Base-by-base conservation (phyloP, 192 early-diverging fungal species). In the Podochytrium sp. region DNA sequence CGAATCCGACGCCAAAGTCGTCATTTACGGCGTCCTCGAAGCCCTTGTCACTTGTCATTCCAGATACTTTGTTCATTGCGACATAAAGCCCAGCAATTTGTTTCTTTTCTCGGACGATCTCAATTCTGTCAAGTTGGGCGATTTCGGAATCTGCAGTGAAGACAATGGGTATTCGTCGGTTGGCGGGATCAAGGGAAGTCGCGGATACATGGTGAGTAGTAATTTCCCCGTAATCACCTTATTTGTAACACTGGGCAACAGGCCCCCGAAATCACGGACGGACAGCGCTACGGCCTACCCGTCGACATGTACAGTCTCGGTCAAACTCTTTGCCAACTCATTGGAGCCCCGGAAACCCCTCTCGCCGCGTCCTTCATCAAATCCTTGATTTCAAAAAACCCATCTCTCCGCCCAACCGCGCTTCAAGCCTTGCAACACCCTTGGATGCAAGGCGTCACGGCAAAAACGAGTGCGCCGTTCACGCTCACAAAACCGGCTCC, bases 361-460 rank as follows among this genome's bases (percentile, higher is more conserved):
- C 12, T 85, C 87, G 74, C 61, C 20, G 16, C 29, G 27, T 67
- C 90, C 61, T 95, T 96, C 78, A 90, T 96, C 49, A 59, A 68
- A 4, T 72, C 79, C 27, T 81, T 93, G 20, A 78, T 96, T 72
- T 82, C 83, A 0, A 82, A 85, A 29, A 87, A 92, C 62, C 91
- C 92, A n/a, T 71, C 67, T 2, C 51, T 71, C n/a, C 87, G 95
- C 12, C 85, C 92, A 80, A 94, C 91, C 0, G 95, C 90, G 3
- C 75, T 79, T 10, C 81, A 92, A 80, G 95, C 95, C 0, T 78
- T 95, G 47, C 50, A 81, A 42, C 93, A 96, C 55, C 87, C 90
- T 18, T 96, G 95, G 95, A 66, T 95, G 41, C 18, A 42, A 33
- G 23, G 41, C 12, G 7, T 62, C 16, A 35, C 20, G 10, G 7